Conservation (phyloP, 805 yeast species). For the Grigorovia transvaalensis region DNA sequence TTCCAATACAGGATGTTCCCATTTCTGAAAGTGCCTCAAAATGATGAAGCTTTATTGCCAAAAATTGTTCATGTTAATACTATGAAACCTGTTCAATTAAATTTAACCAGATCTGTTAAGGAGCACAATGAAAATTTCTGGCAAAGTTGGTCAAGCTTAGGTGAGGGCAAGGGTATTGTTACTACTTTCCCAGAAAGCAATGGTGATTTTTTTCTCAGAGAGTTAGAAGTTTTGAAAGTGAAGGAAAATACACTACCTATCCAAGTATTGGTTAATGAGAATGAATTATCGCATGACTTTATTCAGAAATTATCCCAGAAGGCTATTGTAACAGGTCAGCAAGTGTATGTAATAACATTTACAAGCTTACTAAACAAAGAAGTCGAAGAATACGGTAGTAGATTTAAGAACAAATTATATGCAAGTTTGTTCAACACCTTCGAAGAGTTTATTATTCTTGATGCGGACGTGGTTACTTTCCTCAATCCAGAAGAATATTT, state of each 20-base stretch:
- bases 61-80: background rate
- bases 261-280: conserved; percentile 31
- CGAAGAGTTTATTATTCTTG: conserved; percentile 39
- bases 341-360: conserved; percentile 16
- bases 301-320: conserved; percentile 4
- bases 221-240: conserved; percentile 34
- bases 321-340: conserved; percentile 11
- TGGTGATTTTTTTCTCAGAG: conserved; percentile 20
- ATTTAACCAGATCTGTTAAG: background rate
- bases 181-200: conserved; percentile 17
- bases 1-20: conserved; percentile 20
- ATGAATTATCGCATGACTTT: conserved; percentile 12
- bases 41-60: background rate
- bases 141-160: conserved; percentile 12
- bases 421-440: conserved; percentile 42
- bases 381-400: conserved; percentile 10
- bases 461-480: conserved; percentile 41
- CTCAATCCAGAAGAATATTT: conserved; percentile 30
- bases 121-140: conserved; percentile 8
- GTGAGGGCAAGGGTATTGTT: conserved; percentile 13
- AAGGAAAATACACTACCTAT: conserved; percentile 32
- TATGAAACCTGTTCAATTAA: background rate
- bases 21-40: conserved; percentile 4
- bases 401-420: conserved; percentile 37
- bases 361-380: conserved; percentile 10